Conservation (phyloP, 2,329 filamentous ascomycete genomes). For the Fusarium ambrosium region DNA sequence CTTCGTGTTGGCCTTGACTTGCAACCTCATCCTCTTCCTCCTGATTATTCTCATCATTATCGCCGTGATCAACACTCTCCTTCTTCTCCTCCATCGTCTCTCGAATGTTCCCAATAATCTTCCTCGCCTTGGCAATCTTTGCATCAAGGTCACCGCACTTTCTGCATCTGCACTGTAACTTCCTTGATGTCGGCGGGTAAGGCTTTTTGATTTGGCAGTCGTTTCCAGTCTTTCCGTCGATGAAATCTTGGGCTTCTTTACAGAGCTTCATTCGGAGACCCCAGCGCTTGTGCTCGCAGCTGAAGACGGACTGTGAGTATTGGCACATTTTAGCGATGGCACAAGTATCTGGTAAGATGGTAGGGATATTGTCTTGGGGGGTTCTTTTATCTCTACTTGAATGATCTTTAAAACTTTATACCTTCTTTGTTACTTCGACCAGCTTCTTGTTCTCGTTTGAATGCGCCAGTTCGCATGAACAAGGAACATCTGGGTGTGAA, state of each 20-base stretch:
- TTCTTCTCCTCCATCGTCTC: constrained; percentile 9
- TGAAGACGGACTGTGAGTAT: constrained; percentile 45
- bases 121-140: constrained; percentile 29
- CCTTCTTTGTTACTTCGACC: background rate
- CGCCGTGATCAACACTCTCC: background rate
- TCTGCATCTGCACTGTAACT: constrained; percentile 40
- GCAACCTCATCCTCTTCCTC: background rate
- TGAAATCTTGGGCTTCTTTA: constrained; percentile 28
- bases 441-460: background rate
- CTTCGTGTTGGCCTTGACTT: background rate
- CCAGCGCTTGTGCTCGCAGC: constrained; percentile 47
- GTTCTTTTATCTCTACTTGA: constrained; percentile 15
- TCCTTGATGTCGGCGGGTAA: constrained; percentile 42
- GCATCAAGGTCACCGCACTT: constrained; percentile 40
- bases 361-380: background rate
- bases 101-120: constrained; percentile 30
- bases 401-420: background rate
- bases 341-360: background rate
- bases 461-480: background rate
- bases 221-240: constrained; percentile 2
- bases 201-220: constrained; percentile 39
- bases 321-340: constrained; percentile 47
- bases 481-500: background rate
- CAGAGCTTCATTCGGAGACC: constrained; percentile 44
- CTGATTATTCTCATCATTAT: background rate